These are phyloP conservation scores for Pseudocercospora musae DNA, from an alignment of 2,329 filamentous ascomycete species.

Conservation along the genomic window DNA sequence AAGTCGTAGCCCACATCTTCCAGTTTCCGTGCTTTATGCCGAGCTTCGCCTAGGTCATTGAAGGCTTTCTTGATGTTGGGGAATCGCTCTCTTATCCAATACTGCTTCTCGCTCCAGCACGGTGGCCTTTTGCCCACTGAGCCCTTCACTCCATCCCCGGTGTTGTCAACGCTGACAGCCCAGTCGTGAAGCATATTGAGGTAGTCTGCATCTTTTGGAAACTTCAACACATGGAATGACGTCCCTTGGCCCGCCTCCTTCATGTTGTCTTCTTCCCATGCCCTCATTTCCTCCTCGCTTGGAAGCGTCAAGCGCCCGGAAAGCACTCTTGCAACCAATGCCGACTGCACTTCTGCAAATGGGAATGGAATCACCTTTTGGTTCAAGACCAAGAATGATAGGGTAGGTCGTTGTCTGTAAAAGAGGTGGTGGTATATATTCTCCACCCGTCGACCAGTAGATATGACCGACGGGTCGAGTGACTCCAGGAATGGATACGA, in stretches of 20 bases:
- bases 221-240: conserved; percentile 54
- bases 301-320: conserved; percentile 68
- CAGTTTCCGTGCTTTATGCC: conserved; percentile 58
- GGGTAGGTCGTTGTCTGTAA: conserved; percentile 68
- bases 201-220: conserved; percentile 63
- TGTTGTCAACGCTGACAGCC: conserved; percentile 47
- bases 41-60: conserved; percentile 58
- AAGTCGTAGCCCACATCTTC: conserved; percentile 63
- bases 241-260: conserved; percentile 43
- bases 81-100: conserved; percentile 69
- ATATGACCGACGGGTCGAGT: conserved; percentile 57
- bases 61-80: conserved; percentile 70
- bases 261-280: conserved; percentile 58
- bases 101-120: conserved; percentile 66
- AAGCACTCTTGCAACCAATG: conserved; percentile 74
- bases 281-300: conserved; percentile 58
- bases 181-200: conserved; percentile 67
- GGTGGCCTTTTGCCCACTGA: conserved; percentile 62
- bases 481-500: conserved; percentile 68
- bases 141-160: neutral
- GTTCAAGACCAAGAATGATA: conserved; percentile 72
- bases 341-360: conserved; percentile 72
- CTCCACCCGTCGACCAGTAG: conserved; percentile 65
- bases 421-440: conserved; percentile 79
- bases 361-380: conserved; percentile 89